These are phyloP conservation scores for Verticillium longisporum DNA, from an alignment of 2,329 filamentous ascomycete genomes.

Conservation along the genomic window DNA sequence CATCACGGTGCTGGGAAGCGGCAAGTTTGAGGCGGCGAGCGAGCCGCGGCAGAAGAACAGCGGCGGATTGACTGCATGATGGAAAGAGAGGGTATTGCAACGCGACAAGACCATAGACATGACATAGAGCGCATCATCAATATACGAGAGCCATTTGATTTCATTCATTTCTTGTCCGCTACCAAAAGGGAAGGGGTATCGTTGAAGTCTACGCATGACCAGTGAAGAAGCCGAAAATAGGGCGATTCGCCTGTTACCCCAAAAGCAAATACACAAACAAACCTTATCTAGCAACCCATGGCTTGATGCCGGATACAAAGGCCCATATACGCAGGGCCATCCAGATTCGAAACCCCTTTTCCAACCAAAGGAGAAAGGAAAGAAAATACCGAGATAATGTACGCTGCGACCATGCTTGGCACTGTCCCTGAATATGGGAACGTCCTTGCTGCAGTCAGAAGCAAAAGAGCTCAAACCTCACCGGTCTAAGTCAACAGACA, in stretches of 20 bases:
- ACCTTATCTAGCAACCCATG: background rate
- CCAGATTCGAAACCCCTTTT: background rate
- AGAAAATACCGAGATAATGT: background rate
- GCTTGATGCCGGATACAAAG: background rate
- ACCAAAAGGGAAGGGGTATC: background rate
- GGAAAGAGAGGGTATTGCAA: background rate
- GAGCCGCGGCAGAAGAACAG: slow-evolving; percentile 71
- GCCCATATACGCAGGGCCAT: background rate
- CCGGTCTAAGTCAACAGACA: background rate
- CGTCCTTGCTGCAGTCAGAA: background rate
- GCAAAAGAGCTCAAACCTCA: background rate
- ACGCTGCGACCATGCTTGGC: background rate
- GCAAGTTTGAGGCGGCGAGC: slow-evolving; percentile 68
- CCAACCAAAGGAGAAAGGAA: background rate
- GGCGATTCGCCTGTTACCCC: background rate
- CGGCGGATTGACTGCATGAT: slow-evolving; percentile 45
- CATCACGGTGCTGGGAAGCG: slow-evolving; percentile 52
- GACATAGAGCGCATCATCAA: background rate
- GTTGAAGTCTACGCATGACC: background rate
- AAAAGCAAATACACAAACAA: slow-evolving; percentile 11
- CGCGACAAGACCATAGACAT: slow-evolving; percentile 16
- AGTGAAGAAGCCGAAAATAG: background rate
- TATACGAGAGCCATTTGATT: background rate
- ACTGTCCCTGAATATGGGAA: background rate
- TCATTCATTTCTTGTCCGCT: background rate